These are phyloP conservation scores for Colletotrichum chlorophyti DNA, from an alignment of 2,329 filamentous ascomycete genomes.

Conservation along the genomic window DNA sequence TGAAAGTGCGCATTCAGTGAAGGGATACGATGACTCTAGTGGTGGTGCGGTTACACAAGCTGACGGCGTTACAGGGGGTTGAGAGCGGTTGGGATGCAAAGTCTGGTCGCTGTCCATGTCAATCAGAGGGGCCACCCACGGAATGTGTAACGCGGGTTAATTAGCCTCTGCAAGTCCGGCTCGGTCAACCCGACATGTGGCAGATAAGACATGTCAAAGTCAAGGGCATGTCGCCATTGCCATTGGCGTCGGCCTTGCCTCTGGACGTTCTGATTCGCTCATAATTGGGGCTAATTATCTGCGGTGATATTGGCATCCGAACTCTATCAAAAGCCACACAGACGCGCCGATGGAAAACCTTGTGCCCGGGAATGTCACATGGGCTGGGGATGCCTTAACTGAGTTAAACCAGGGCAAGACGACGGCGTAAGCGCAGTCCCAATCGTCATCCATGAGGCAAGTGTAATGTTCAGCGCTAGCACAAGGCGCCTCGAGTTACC, in stretches of 20 bases:
- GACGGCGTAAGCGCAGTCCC: not conserved
- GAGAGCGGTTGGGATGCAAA: too few species aligned
- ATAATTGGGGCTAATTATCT: not conserved
- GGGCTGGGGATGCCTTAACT: not conserved
- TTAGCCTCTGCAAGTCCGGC: not conserved
- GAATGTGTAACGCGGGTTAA: slow-evolving; percentile 1
- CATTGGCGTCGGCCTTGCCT: too few species aligned
- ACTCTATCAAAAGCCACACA: slow-evolving; percentile 8
- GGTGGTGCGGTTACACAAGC: slow-evolving; percentile 8
- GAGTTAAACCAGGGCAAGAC: not conserved
- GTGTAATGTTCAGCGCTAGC: not conserved
- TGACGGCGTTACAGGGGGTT: not conserved
- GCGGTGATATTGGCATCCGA: not conserved
- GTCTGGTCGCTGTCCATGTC: too few species aligned
- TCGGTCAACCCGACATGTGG: not conserved
- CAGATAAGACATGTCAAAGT: slow-evolving; percentile 7
- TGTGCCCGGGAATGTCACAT: not conserved
- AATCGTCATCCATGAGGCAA: too few species aligned
- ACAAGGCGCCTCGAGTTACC: slow-evolving; percentile 4
- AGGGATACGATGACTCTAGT: too few species aligned
- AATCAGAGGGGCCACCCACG: not conserved
- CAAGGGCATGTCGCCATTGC: not conserved
- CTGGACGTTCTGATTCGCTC: not conserved
- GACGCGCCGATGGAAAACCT: not conserved
- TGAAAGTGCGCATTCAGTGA: too few species aligned